These are phyloP conservation scores for Fusarium haematococcum DNA, from an alignment of 2,329 filamentous ascomycete genomes.

Conservation along the genomic window DNA sequence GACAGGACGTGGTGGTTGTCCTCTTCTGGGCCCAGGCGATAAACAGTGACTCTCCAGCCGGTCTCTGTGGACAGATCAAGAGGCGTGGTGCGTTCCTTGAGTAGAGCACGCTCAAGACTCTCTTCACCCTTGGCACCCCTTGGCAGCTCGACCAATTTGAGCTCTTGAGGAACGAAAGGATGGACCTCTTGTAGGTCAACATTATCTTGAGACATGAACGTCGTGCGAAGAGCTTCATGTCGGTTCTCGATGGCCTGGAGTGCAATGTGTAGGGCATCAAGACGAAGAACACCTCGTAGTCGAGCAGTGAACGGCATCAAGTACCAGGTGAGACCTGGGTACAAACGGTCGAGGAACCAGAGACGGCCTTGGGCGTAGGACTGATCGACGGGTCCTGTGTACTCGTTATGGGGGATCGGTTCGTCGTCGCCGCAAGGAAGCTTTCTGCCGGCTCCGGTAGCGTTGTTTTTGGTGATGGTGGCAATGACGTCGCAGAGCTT, in stretches of 20 bases:
- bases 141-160: slow-evolving; percentile 7
- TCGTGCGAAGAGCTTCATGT: slow-evolving; percentile 34
- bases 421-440: background rate
- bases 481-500: background rate
- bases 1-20: slow-evolving; percentile 19
- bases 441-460: background rate
- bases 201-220: slow-evolving; percentile 10
- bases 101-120: background rate
- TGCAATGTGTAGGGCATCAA: slow-evolving; percentile 11
- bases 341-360: slow-evolving; percentile 35
- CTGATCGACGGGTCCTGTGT: slow-evolving; percentile 20
- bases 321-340: slow-evolving; percentile 29
- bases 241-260: slow-evolving; percentile 28
- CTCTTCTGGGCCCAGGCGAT: slow-evolving; percentile 1
- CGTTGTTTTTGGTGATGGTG: background rate
- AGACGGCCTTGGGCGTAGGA: slow-evolving; percentile 34
- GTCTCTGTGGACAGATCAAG: slow-evolving; percentile 21
- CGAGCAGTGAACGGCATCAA: slow-evolving; percentile 22
- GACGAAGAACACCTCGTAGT: slow-evolving; percentile 14
- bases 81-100: slow-evolving; percentile 9
- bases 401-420: background rate
- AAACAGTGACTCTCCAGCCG: slow-evolving; percentile 30
- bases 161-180: background rate
- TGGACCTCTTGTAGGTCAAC: slow-evolving; percentile 15
- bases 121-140: background rate